Base-by-base conservation (phyloP, 2,329 filamentous ascomycete species). In the Colletotrichum cereale region DNA sequence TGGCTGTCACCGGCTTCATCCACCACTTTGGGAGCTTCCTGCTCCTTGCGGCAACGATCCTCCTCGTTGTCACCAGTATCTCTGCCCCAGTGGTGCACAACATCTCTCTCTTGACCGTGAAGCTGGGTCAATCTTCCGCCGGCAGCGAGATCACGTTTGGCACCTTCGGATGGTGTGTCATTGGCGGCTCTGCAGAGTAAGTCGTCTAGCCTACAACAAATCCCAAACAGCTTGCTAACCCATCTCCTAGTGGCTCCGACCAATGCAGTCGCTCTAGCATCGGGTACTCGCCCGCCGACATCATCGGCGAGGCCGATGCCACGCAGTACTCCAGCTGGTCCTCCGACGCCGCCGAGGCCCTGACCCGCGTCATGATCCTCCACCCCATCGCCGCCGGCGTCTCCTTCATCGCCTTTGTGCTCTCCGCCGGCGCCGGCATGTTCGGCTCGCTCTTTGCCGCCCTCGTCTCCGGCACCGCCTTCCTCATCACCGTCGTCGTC, bases 311-410 rank as follows among this genome's bases (percentile, higher is more conserved):
- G 18, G 73, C 82, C 57, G 81, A 84, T 67, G 75, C 77, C 60
- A 80, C 79, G 57, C 67, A 79, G 47, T 86, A 87, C 78, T 83
- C 83, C 73, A 75, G 79, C 60, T 81, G 83, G 68, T 80, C 84
- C 26, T 79, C 80, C 68, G 79, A 82, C 72, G 85, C 86, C 44
- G 79, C 84, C 69, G 84, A 84, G 73, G 81, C 79, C 36, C 82
- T 91, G 50, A 90, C 89, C 52, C 82, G 83, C 73, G 86, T 88
- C 73, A 88, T 91, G 88, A 80, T 91, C 63, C 84, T 92, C 70
- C 89, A 91, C 81, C 88, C 90, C 36, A 81, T 91, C 75, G 87
- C 85, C n/a, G 84, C 85, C 71, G 88, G 82, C 66, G 78, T 91
- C 3, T 82, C 85, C 75, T 90, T 91, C 81, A 81, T 90, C 73